Evolutionary conservation across 148 eudicot genomes (phyloP), one percentile per base, ranked within the genome.

Genomic region (Rhododendron ferrugineum): DNA sequence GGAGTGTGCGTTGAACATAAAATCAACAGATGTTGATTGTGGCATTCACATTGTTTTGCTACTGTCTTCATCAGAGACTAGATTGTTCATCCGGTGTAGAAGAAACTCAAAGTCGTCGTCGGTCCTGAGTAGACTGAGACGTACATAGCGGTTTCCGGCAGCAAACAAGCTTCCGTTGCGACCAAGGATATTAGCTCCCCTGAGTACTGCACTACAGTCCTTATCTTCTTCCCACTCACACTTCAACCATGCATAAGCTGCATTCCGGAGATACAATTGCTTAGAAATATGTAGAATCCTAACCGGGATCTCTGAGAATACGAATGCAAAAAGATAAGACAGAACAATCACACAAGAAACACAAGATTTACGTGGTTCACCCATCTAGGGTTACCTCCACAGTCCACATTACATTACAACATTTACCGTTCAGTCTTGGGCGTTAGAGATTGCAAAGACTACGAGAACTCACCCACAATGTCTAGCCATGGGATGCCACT

Each of bases 171-270:
- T 82, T 6, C 93, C 94, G 18, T 23, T 22, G 3, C 90, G 89
- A 22, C 94, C 87, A 40, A 90, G 84, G 83, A 92, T 90, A 30
- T 91, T 90, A 11, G 87, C 93, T 84, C 82, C 86, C 78, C 84
- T 62, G 23, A 92, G 88, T 10, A 86, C 86, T 73, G 64, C 58
- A 34, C 58, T 26, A 78, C 94, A 92, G 77, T 90, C 85, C 52
- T 56, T 28, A 32, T 89, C 93, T 81, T 87, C 90, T 83, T 87
- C 82, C 82, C 86, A 75, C 81, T 93, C 90, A 54, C 96, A 93
- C 88, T 89, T 93, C 84, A 93, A 52, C 96, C 94, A 93, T 42
- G 88, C 96, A 87, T 90, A 93, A 42, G 94, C 96, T 93, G 90
- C 56, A 78, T 44, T 78, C 85, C 58, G 77, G n/a, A 32, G 83